Conservation (phyloP, 768 basidiomycete genomes). For the Suillus cothurnatus region DNA sequence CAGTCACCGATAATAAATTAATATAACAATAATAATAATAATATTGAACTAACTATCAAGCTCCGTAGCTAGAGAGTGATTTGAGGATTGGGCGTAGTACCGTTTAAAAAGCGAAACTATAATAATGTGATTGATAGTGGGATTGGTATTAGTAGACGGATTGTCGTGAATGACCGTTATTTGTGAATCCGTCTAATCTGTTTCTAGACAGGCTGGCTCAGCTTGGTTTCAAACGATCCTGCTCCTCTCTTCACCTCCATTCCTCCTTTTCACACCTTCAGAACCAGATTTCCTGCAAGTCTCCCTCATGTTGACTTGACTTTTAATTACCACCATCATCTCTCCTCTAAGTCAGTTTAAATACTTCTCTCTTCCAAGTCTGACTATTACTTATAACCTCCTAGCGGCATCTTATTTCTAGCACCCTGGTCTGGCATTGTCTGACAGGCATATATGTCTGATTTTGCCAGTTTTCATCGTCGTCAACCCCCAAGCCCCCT, state of each 20-base stretch:
- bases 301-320: conserved; percentile 22
- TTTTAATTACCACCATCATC: conserved; percentile 11
- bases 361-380: neutral
- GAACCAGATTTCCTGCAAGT: conserved; percentile 1
- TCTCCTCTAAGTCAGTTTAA: conserved; percentile 11
- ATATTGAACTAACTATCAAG: neutral
- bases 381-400: neutral
- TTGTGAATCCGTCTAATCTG: conserved; percentile 1
- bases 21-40: neutral
- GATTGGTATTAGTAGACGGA: neutral
- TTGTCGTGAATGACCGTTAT: conserved; percentile 5
- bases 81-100: conserved; percentile 8
- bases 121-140: neutral
- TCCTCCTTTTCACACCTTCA: conserved; percentile 14
- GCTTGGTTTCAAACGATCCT: conserved; percentile 14
- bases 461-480: conserved; percentile 46
- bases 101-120: conserved; percentile 9
- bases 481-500: conserved; percentile 73
- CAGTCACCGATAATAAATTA: conserved; percentile 6
- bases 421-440: conserved; percentile 20
- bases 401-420: conserved; percentile 5
- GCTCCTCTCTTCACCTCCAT: conserved; percentile 20
- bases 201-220: neutral
- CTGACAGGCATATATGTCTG: conserved; percentile 45
- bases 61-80: conserved; percentile 5